These are phyloP conservation scores for Schizonepeta tenuifolia DNA, from an alignment of 257 asterid species.

Conservation along the genomic window DNA sequence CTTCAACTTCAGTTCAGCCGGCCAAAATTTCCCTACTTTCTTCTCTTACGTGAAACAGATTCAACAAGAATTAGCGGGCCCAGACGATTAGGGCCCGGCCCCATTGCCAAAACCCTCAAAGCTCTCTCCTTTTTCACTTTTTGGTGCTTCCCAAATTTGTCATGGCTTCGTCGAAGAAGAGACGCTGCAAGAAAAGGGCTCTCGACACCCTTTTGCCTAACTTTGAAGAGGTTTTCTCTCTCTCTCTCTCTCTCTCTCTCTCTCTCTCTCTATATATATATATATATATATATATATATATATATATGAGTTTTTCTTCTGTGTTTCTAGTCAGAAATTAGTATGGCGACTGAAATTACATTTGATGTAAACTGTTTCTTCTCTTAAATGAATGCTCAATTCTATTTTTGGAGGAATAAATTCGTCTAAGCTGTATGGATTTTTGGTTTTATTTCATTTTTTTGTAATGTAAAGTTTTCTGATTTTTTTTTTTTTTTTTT, in stretches of 20 bases:
- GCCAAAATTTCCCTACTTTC: too few species aligned
- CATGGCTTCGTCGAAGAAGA: constrained; percentile 35
- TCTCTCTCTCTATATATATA: too few species aligned
- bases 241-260: constrained; percentile 8
- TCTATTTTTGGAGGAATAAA: not conserved
- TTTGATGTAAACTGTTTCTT: not conserved
- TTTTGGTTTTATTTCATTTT: not conserved
- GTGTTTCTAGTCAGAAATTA: not conserved
- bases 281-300: too few species aligned
- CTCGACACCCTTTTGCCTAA: constrained; percentile 29
- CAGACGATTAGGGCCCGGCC: too few species aligned
- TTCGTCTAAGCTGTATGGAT: not conserved
- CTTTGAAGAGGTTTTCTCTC: constrained; percentile 35
- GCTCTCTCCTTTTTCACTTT: not conserved
- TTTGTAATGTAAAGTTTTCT: not conserved
- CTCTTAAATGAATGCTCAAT: not conserved
- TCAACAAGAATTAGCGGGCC: too few species aligned
- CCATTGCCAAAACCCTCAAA: constrained; percentile 32
- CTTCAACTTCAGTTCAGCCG: too few species aligned
- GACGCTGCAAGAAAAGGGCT: constrained; percentile 8
- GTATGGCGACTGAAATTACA: not conserved
- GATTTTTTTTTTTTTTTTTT: not conserved
- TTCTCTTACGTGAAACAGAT: too few species aligned
- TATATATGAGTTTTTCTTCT: not conserved
- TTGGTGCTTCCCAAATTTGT: not conserved